Evolutionary conservation across 805 yeast genomes (phyloP), one percentile per base, ranked within the genome.

Genomic region (Nakazawaea wickerhamii): DNA sequence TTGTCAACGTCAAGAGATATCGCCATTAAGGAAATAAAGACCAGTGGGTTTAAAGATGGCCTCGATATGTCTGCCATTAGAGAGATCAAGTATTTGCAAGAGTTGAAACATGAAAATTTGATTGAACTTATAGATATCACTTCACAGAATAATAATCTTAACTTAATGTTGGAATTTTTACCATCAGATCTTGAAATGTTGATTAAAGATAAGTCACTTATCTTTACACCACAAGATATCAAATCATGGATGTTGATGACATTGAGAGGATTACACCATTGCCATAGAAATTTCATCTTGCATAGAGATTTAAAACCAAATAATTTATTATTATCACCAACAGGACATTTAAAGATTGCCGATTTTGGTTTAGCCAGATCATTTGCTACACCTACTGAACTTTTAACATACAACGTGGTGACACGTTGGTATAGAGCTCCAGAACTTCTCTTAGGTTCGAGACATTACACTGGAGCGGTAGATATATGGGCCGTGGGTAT

Each of bases 391-490:
- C 86, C 90, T 0, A 77, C 79, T 45, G 93, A 84, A 49, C 75
- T 72, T 35, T 67, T 93, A 59, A 86, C 98, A 0, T 85, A 95
- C 2, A 91, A 90, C 49, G 99, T 93, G 4, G 99, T 93, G 1
- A 93, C 99, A 2, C 67, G 98, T 47, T 93, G 99, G 99, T 93
- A 93, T 61, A 68, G 98, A 43, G 95, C 98, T 0, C 99, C 99
- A 0, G 99, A 93, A 55, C 66, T 93, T 36, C 65, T 93, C 19
- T 77, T 91, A 48, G 97, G 96, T 1, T 84, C 96, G 0, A 73
- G 82, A 37, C 93, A 88, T 59, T 93, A 93, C 55, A 83, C 96
- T 0, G 82, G 81, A 2, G 95, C 95, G 0, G 76, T 93, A 3
- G 99, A 93, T 63, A 67, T 89, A 10, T 93, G 99, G 99, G 91